Evolutionary conservation across 2,329 filamentous ascomycete genomes (phyloP), one percentile per base, ranked within the genome.

Genomic region (Aspergillus sojae): DNA sequence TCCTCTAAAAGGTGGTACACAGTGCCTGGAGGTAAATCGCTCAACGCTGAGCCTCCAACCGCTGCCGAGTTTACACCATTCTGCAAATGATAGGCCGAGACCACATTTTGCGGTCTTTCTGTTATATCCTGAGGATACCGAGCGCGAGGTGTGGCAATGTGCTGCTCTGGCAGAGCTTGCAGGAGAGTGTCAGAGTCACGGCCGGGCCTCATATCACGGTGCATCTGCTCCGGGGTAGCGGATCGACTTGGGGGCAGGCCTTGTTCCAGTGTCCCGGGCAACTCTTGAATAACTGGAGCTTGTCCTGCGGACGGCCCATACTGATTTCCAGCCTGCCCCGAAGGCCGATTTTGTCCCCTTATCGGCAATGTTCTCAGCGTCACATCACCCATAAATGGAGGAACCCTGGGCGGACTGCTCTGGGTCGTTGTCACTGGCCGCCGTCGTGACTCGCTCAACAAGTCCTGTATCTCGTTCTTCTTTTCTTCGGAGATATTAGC

Each of bases 241-340:
- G 69, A 75, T 53, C 68, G 64, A 50, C 67, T 74, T 43, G 62
- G 60, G 2, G 71, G 71, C 2, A 73, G 64, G 19, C 72, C 72
- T 63, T 74, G 71, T 52, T 73, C 72, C 19, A 74, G 58, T n/a
- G 65, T 73, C 11, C 65, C 65, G 9, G 70, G 71, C 5, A 74
- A 64, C 56, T 74, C 72, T 34, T 67, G 67, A 14, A 39, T 30
- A 4, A 36, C n/a, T 28, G 59, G 32, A 26, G 55, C 46, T 12
- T 56, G 36, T 53, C 12, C 21, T 48, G 5, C 16, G 23, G 23
- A 4, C 23, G 23, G 23, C 23, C 5, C 12, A 26, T 48, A 48
- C 23, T 48, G 45, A 26, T 16, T 19, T 28, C 21, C 45, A 48
- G 21, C 45, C 12, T 9, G 45, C 23, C 45, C 23, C 45, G 45